phyloP scores from a whole-genome alignment of 2,329 filamentous ascomycete genomes.

The Xylariales sp. region DNA sequence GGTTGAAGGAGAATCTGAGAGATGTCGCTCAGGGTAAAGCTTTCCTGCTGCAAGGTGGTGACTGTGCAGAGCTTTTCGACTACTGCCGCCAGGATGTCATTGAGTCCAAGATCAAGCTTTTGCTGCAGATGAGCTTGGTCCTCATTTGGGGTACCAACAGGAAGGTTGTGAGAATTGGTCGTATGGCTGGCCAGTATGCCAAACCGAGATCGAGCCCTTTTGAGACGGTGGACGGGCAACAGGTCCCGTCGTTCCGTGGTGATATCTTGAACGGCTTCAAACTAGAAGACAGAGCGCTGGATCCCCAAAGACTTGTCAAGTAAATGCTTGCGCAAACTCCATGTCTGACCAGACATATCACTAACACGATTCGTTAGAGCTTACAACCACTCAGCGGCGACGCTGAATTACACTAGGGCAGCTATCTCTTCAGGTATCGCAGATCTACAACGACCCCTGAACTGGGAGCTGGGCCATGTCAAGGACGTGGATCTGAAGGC shows the following conservation, averaged over 20 bases:
- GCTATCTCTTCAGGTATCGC: slow-evolving; percentile 84
- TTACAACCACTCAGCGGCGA: slow-evolving; percentile 93
- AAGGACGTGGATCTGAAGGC: slow-evolving; percentile 75
- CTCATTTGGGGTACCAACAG: slow-evolving; percentile 81
- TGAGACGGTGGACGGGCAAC: slow-evolving; percentile 73
- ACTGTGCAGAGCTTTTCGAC: slow-evolving; percentile 95
- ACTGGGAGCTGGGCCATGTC: slow-evolving; percentile 93
- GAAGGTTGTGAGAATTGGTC: slow-evolving; percentile 86
- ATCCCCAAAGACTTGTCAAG: slow-evolving; percentile 77
- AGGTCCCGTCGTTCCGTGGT: slow-evolving; percentile 86
- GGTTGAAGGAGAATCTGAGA: slow-evolving; percentile 70
- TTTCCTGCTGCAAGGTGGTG: slow-evolving; percentile 91
- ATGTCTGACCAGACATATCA: not conserved
- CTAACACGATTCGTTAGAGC: slow-evolving; percentile 46
- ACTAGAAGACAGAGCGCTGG: slow-evolving; percentile 68
- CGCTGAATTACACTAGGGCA: slow-evolving; percentile 86
- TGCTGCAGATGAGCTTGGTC: slow-evolving; percentile 95
- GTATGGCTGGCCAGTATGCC: slow-evolving; percentile 96
- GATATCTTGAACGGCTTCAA: slow-evolving; percentile 93
- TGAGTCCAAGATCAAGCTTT: slow-evolving; percentile 92
- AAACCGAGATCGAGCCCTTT: slow-evolving; percentile 89
- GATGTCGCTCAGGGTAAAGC: slow-evolving; percentile 88
- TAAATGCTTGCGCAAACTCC: slow-evolving; percentile 27
- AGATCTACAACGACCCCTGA: slow-evolving; percentile 85
- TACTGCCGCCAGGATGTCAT: slow-evolving; percentile 89